These are phyloP conservation scores for Penicillium egyptiacum DNA, from an alignment of 495 filamentous ascomycete species.

Conservation along the genomic window DNA sequence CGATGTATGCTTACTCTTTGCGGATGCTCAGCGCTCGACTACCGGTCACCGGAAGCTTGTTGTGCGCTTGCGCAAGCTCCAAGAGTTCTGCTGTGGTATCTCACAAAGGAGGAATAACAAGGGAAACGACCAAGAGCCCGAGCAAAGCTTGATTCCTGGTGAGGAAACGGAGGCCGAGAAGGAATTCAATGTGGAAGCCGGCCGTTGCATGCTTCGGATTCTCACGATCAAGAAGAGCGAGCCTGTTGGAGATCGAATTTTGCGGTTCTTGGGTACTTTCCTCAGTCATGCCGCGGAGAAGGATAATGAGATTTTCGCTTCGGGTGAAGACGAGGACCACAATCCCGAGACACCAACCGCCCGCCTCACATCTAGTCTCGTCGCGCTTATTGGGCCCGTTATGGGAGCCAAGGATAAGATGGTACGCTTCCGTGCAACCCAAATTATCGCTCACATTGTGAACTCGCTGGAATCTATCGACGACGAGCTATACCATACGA, in stretches of 20 bases:
- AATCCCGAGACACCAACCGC: constrained; percentile 77
- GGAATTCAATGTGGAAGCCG: constrained; percentile 84
- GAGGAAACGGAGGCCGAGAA: constrained; percentile 70
- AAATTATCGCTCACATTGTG: constrained; percentile 82
- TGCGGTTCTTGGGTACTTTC: constrained; percentile 84
- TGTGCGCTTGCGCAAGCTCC: constrained; percentile 79
- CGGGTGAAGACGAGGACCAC: constrained; percentile 39
- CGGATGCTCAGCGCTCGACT: constrained; percentile 82
- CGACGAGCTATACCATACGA: constrained; percentile 80
- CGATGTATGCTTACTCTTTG: constrained; percentile 77
- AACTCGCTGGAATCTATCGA: constrained; percentile 90
- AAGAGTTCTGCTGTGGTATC: constrained; percentile 86
- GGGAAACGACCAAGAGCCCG: constrained; percentile 32
- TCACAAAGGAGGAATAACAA: constrained; percentile 52
- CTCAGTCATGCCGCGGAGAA: constrained; percentile 81
- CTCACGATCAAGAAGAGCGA: constrained; percentile 92
- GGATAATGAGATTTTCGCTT: constrained; percentile 51
- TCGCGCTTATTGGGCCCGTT: constrained; percentile 66
- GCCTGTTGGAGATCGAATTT: constrained; percentile 77
- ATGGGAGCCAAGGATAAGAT: constrained; percentile 84
- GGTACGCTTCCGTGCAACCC: constrained; percentile 85
- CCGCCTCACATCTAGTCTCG: constrained; percentile 71
- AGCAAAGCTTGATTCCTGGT: constrained; percentile 42
- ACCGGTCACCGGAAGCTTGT: constrained; percentile 87
- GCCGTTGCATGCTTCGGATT: constrained; percentile 75